These are phyloP conservation scores for Paramecium primaurelia DNA, from an alignment of 73 alveolate genomes.

Conservation along the genomic window DNA sequence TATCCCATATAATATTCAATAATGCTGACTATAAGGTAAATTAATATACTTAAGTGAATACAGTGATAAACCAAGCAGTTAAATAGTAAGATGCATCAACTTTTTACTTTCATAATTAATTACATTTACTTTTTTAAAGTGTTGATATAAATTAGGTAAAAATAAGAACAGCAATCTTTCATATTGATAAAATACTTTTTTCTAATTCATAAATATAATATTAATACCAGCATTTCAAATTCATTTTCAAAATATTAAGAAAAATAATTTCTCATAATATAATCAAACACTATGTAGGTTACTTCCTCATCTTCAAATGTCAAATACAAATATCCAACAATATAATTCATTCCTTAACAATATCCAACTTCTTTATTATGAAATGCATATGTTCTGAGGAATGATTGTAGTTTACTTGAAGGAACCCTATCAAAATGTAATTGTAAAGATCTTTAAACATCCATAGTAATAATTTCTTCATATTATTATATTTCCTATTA, in stretches of 20 bases:
- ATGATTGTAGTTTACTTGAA: constrained; percentile 22
- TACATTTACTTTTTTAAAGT: constrained; percentile 63
- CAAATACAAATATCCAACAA: constrained; percentile 90
- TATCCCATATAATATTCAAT: constrained; percentile 71
- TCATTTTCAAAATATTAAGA: constrained; percentile 61
- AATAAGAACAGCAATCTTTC: constrained; percentile 82
- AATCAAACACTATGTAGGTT: constrained; percentile 83
- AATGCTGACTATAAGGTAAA: constrained; percentile 65
- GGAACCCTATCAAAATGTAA: constrained; percentile 34
- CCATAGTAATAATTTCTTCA: neutral
- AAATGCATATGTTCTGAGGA: constrained; percentile 87
- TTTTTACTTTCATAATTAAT: constrained; percentile 16
- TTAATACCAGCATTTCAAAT: constrained; percentile 66
- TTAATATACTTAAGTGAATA: constrained; percentile 66
- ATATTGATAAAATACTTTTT: constrained; percentile 79
- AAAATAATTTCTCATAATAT: constrained; percentile 72
- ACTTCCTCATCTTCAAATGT: constrained; percentile 80
- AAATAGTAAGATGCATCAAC: constrained; percentile 74
- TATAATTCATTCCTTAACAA: constrained; percentile 98
- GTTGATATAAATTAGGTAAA: constrained; percentile 86
- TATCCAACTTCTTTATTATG: constrained; percentile 83
- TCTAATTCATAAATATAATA: constrained; percentile 30
- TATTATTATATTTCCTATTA: constrained; percentile 23
- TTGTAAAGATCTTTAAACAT: constrained; percentile 50
- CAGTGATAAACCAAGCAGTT: constrained; percentile 86